Evolutionary conservation across 2,329 filamentous ascomycete species (phyloP), one percentile per base, ranked within the genome.

Genomic region (Xylaria polymorpha): DNA sequence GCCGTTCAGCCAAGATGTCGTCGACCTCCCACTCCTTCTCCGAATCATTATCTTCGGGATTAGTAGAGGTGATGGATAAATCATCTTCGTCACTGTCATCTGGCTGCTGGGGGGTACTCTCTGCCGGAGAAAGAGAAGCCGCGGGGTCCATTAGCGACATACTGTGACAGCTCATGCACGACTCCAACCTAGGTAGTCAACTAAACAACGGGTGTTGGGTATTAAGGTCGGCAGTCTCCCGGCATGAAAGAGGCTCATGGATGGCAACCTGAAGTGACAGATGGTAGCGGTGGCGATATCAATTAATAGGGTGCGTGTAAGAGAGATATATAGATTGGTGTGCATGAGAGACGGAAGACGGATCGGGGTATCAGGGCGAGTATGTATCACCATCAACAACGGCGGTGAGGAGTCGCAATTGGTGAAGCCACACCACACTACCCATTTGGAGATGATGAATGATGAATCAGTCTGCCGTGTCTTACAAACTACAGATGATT

Each of bases 51-150:
- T 84, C 81, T 0, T 60, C 74, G 14, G 61, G 22, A 55, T 70
- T 50, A 1, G 86, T 90, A 0, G 89, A 91, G 0, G 84, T 86
- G 50, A 89, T 67, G 1, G 89, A 91, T 46, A 90, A 85, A 29
- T 79, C 76, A 70, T 87, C 83, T 59, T 87, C 84, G 39, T 86
- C 83, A 56, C 79, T 77, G 4, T 72, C 51, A 25, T 71, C 56
- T 39, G 43, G 56, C 32, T 59, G 63, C 12, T 41, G 35, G 14
- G 61, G 4, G 25, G 50, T 7, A 50, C 61, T 44, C 43, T 51
- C 67, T 15, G 18, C 32, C 20, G 2, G 39, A 58, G 67, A 14
- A 61, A 35, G n/a, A 58, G 62, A 57, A 15, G 43, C 48, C 9
- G 22, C 53, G 6, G 61, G 29, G 29, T 22, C 37, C 0, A 50